Evolutionary conservation across 441 rosid genomes (phyloP), one percentile per base, ranked within the genome.

Genomic region (Corymbia citriodora): DNA sequence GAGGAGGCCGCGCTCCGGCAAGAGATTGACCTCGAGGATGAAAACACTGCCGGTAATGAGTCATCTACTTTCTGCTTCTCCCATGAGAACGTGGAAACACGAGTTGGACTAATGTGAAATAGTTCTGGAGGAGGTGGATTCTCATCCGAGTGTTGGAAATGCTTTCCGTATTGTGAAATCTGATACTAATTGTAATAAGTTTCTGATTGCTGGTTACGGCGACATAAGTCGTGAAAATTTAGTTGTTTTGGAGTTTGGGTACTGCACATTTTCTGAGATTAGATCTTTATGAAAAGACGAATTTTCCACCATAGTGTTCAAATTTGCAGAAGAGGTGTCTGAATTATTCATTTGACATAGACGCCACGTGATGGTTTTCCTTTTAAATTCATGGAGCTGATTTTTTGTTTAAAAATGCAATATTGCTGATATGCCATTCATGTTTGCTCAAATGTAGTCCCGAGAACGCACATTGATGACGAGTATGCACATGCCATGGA

Each of bases 1-100:
- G 97, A 95, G 88, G 97, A 97, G 89, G 95, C 97, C 4, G 94
- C 94, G 54, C 98, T 96, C 88, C 98, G 98, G 49, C 94, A 95
- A 81, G 97, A 96, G 93, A 96, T 97, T 82, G 98, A 97, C 89
- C 96, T 97, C 5, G 99, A 97, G 91, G 98, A 96, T 92, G 94
- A 94, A 31, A 94, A 93, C 87, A 96, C 98, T 17, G 93, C 96
- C 3, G 87, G 97, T 96, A 92, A 29, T 81, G 23, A 9, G 83
- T 54, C 33, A 36, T 31, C 48, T 70, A 9, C n/a, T 68, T 54
- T 57, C 29, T 45, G 45, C n/a, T 45, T 90, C 90, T 31, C 63
- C 63, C 25, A 3, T 31, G 88, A 23, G 65, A 87, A 52, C 19
- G 63, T 52, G 40, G 63, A 54, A 36, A 17, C 88, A 52, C 1